Percentiles rank a stretch among this genome's conserved stretches.
phyloP scores from a whole-genome alignment of 1,139 yeast species.

The Geotrichum klebahnii region DNA sequence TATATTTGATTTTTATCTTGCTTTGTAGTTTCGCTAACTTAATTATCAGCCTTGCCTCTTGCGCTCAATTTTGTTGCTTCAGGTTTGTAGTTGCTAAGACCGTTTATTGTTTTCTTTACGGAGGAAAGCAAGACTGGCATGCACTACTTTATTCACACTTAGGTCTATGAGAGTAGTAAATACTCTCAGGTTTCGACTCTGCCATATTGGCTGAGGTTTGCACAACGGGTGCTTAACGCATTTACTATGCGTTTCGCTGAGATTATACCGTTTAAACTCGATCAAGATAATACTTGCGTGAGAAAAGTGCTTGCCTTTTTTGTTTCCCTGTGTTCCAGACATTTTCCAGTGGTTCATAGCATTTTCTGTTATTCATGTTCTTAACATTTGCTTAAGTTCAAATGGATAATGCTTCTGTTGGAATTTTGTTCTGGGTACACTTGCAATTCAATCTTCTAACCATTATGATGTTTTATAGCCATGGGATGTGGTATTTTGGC shows the following conservation, averaged over 20 bases:
- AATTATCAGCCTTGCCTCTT: slow-evolving; percentile 50
- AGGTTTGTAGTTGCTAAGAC: slow-evolving; percentile 51
- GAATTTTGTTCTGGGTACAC: not conserved
- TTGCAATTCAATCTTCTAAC: not conserved
- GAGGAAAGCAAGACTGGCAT: slow-evolving; percentile 7
- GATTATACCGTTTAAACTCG: slow-evolving; percentile 79
- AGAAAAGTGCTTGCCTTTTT: slow-evolving; percentile 45
- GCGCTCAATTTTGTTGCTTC: slow-evolving; percentile 85
- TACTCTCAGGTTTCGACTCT: not conserved
- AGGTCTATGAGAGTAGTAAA: not conserved
- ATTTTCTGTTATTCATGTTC: not conserved
- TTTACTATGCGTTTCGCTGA: slow-evolving; percentile 46
- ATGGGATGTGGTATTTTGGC: slow-evolving; percentile 88
- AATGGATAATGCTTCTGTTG: not conserved
- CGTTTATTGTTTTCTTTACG: slow-evolving; percentile 14
- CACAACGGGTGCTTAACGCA: slow-evolving; percentile 51
- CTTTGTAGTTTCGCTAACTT: slow-evolving; percentile 16
- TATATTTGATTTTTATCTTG: not conserved
- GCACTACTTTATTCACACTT: slow-evolving; percentile 1
- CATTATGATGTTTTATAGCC: slow-evolving; percentile 44
- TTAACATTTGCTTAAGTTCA: not conserved
- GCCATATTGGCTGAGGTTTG: slow-evolving; percentile 4
- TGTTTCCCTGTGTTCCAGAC: no score
- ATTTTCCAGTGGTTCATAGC: no score
- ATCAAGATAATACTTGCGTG: slow-evolving; percentile 88